Conservation (phyloP, 176 grass and related monocot species). For the Juncus effusus region DNA sequence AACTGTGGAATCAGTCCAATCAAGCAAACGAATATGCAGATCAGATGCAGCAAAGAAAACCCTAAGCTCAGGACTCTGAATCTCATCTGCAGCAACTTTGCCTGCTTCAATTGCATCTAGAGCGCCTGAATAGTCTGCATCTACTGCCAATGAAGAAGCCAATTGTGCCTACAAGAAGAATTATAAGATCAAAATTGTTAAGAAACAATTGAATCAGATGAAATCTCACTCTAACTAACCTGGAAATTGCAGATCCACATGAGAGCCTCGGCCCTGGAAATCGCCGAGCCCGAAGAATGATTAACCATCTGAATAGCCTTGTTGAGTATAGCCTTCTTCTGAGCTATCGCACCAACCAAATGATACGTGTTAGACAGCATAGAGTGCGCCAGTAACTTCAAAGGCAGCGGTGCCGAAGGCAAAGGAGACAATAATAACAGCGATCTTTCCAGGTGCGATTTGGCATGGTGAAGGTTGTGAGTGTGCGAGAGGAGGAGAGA, state of each 20-base stretch:
- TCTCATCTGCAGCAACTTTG: conserved; percentile 49
- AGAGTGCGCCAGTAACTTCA: conserved; percentile 83
- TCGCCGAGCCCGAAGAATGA: conserved; percentile 30
- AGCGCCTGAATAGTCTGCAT: conserved; percentile 57
- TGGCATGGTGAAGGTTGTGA: conserved; percentile 53
- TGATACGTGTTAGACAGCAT: conserved; percentile 57
- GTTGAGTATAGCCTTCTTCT: conserved; percentile 66
- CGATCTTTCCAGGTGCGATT: conserved; percentile 74
- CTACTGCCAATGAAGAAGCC: conserved; percentile 59
- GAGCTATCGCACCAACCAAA: conserved; percentile 51
- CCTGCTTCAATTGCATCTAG: conserved; percentile 49
- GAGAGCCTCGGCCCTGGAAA: conserved; percentile 32
- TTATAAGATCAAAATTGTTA: not conserved
- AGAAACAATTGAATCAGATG: conserved; percentile 4
- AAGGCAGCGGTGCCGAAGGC: conserved; percentile 54
- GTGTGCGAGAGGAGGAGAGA: conserved; percentile 49
- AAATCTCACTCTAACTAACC: not conserved
- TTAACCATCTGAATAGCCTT: conserved; percentile 56
- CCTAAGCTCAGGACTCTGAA: conserved; percentile 65
- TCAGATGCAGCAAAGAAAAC: conserved; percentile 83
- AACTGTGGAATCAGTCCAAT: conserved; percentile 61
- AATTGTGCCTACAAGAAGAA: conserved; percentile 49
- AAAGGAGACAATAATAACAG: conserved; percentile 69
- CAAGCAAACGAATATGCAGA: conserved; percentile 71
- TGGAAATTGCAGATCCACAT: conserved; percentile 77